Base-by-base conservation (phyloP, 345 rosid genomes). In the Eucalyptus regnans region DNA sequence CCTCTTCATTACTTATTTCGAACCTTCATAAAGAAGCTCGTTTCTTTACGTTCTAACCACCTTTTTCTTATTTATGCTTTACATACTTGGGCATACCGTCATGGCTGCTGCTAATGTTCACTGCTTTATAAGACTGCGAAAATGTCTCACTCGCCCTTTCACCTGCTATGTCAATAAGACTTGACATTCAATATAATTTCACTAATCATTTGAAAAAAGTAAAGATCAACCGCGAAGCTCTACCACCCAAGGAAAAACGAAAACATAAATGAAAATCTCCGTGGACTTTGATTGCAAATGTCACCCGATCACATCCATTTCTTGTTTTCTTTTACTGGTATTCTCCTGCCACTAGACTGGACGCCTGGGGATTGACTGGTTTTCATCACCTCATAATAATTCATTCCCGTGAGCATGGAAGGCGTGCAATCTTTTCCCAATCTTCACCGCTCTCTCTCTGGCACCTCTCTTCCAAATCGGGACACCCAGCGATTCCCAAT, bases 401-500 rank as follows among this genome's bases (percentile, higher is more conserved):
- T 5, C 0, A 6, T 58, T 10, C n/a, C 13, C 0, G 8, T 25
- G 66, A 60, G 31, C 31, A 60, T 12, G 66, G 71, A 64, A 64
- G 37, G 18, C 14, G 37, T n/a, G 71, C 71, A 64, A 64, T n/a
- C 37, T 64, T 64, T 64, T 64, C 9, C 37, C 71, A n/a, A 29
- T 64, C 71, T n/a, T 0, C 37, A n/a, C 71, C 37, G 1, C 37
- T 3, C 8, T 64, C 76, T 64, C 71, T 64, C 14, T 7, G 18
- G 71, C 71, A 64, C 71, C 71, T 7, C 37, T n/a, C 20, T 64
- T n/a, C 1, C 37, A 64, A 13, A 64, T 6, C 10, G 5, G 37
- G 76, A n/a, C 37, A 64, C 4, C 0, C 5, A 14, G 0, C 0
- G 10, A n/a, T 14, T 2, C 0, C 0, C 76, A 64, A n/a, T 64